Evolutionary conservation across 192 early-diverging fungal species (phyloP).

Genomic region (Backusella parvicylindrica): DNA sequence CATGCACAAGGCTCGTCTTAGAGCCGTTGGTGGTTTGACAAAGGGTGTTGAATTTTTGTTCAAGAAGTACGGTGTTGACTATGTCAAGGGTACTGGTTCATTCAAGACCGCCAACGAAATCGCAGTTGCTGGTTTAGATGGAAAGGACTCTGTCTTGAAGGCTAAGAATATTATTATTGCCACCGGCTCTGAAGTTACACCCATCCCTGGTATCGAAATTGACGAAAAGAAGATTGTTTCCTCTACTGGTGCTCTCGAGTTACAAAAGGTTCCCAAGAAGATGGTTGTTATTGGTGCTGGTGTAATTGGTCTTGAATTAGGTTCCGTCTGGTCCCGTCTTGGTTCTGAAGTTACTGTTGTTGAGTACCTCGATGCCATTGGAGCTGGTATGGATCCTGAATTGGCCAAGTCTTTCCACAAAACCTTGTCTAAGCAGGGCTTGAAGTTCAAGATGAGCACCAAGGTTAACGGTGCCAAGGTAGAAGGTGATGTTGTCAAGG

Average conservation of each 20-base stretch:
- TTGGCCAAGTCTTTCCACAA: constrained; percentile 92
- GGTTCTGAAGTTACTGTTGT: constrained; percentile 95
- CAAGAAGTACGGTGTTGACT: constrained; percentile 98
- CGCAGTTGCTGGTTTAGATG: constrained; percentile 77
- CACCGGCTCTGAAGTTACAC: constrained; percentile 94
- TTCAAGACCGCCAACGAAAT: constrained; percentile 79
- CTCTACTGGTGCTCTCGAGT: constrained; percentile 95
- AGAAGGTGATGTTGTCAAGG: constrained; percentile 80
- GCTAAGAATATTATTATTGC: constrained; percentile 98
- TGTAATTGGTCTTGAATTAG: constrained; percentile 98
- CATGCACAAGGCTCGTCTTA: constrained; percentile 92
- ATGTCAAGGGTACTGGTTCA: constrained; percentile 89
- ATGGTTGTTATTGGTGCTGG: constrained; percentile 99
- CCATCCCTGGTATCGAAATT: constrained; percentile 89
- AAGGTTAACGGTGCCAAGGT: constrained; percentile 90
- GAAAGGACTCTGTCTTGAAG: constrained; percentile 60
- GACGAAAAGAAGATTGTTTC: constrained; percentile 96
- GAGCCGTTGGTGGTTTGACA: constrained; percentile 83
- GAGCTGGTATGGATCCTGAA: constrained; percentile 96
- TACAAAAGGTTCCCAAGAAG: constrained; percentile 94
- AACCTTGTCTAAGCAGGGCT: constrained; percentile 89
- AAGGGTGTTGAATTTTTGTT: constrained; percentile 92
- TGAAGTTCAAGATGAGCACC: constrained; percentile 98
- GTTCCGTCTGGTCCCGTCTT: constrained; percentile 96
- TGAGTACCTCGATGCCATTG: constrained; percentile 90